A percentile compares a stretch with the other conserved stretches of the same genome.
These are phyloP conservation scores for Lepidopterella palustris DNA, from an alignment of 495 filamentous ascomycete species.

Conservation along the genomic window DNA sequence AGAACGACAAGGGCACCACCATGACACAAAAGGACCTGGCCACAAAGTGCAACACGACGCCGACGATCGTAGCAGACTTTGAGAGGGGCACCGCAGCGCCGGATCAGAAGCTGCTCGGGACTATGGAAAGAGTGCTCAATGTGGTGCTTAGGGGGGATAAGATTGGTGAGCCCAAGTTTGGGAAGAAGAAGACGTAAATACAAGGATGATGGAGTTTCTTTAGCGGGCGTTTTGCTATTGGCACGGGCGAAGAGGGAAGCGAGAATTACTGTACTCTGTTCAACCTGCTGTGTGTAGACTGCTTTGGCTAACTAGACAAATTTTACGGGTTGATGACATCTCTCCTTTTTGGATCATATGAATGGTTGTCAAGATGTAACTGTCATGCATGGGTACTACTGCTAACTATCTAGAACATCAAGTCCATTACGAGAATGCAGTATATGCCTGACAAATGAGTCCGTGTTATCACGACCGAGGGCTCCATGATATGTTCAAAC, in stretches of 20 bases:
- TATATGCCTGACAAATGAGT: no score
- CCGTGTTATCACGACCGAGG: no score
- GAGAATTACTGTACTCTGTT: no score
- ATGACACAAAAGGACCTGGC: conserved; percentile 97
- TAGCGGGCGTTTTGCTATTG: no score
- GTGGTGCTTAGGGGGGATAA: conserved; percentile 74
- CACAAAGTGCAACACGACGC: conserved; percentile 85
- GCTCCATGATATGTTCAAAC: no score
- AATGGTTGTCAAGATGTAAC: no score
- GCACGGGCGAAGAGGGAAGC: no score
- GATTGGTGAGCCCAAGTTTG: conserved; percentile 70
- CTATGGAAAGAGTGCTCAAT: conserved; percentile 79
- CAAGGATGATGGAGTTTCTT: background rate
- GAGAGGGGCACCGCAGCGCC: conserved; percentile 75
- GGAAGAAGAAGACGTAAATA: conserved; percentile 54
- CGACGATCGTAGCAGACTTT: conserved; percentile 71
- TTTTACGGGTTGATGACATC: background rate
- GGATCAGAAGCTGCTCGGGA: conserved; percentile 74
- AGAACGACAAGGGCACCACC: conserved; percentile 53
- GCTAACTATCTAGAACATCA: no score
- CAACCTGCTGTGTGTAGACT: no score
- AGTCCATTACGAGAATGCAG: no score
- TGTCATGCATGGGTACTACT: no score
- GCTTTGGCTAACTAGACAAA: background rate
- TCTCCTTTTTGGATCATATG: no score